Evolutionary conservation across 306 rosid genomes (phyloP), one percentile per base, ranked within the genome.

Genomic region (Astragalus glycyphyllos): DNA sequence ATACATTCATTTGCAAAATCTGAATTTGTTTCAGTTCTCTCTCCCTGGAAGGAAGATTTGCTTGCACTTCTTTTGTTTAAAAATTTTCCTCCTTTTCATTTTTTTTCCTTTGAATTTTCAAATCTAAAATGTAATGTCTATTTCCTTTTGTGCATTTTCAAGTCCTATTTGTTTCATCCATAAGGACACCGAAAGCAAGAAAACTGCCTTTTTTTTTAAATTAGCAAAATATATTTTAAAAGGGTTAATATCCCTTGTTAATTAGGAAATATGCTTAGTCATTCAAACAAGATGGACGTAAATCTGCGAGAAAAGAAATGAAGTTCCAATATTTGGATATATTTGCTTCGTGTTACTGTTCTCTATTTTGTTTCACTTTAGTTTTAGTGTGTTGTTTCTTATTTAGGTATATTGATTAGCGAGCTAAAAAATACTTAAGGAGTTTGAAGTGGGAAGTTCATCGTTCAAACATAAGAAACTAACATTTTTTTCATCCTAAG

Each of bases 11-110:
- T 44, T 44, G 4, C 48, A 44, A 44, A 6, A 44, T 44, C 31
- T 26, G 31, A 26, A 3, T 26, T 26, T 26, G 31, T 26, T 26
- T 2, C 31, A 26, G 31, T 26, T 26, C 31, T 0, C 31, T 26
- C 31, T 26, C 5, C 9, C 56, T 9, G 1, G 47, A 16, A 44
- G 32, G 56, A 45, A 13, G 50, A 74, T 42, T 53, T 50, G 64
- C 40, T 74, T 15, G 46, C 41, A 65, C 57, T 65, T 44, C 16
- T 44, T 50, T 45, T 58, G 45, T 37, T 45, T 35, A 9, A 7
- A 69, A 20, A 15, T 35, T 58, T 1, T 67, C 45, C 5, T 34
- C 49, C 49, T 47, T 58, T 11, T 35, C 5, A 32, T 50, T 53
- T 16, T 65, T 58, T 34, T 32, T 8, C n/a, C 11, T 9, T 61